Conservation (phyloP, 352 stramenopile species). For the Blastocystis sp. region DNA sequence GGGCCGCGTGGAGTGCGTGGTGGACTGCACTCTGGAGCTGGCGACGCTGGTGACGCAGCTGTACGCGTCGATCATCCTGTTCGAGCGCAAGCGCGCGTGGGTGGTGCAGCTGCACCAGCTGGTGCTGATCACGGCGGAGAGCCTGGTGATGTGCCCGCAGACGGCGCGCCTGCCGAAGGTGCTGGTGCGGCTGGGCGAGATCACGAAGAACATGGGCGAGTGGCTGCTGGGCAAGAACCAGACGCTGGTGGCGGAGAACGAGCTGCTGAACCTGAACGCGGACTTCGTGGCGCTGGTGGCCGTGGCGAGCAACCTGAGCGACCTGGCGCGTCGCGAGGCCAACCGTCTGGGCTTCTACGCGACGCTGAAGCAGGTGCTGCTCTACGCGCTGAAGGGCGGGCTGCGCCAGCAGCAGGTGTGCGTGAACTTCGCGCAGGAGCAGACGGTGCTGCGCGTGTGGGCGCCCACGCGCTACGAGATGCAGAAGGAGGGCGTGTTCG, state of each 20-base stretch:
- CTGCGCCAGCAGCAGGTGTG: constrained; percentile 4
- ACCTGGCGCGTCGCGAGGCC: neutral
- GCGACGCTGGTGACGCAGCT: constrained; percentile 1
- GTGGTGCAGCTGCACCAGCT: constrained; percentile 42
- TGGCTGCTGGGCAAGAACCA: neutral
- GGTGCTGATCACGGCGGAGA: constrained; percentile 3
- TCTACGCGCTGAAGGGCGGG: constrained; percentile 14
- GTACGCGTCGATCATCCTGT: neutral
- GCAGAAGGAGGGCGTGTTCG: constrained; percentile 24
- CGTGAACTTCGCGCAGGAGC: neutral
- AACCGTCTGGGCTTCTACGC: neutral
- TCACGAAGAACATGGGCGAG: neutral
- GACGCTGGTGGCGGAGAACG: neutral
- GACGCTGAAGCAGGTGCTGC: constrained; percentile 33
- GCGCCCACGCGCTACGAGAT: constrained; percentile 39
- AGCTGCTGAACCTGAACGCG: constrained; percentile 38
- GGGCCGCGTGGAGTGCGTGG: constrained; percentile 35
- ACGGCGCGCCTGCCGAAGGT: neutral
- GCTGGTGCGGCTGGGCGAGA: neutral
- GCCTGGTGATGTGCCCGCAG: neutral
- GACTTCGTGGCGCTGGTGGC: constrained; percentile 33
- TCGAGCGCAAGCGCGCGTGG: constrained; percentile 2
- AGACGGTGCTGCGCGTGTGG: neutral
- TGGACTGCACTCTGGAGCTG: constrained; percentile 32
- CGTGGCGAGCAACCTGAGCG: constrained; percentile 1